Conservation (phyloP, 352 stramenopile genomes). For the Achlya hypogyna region DNA sequence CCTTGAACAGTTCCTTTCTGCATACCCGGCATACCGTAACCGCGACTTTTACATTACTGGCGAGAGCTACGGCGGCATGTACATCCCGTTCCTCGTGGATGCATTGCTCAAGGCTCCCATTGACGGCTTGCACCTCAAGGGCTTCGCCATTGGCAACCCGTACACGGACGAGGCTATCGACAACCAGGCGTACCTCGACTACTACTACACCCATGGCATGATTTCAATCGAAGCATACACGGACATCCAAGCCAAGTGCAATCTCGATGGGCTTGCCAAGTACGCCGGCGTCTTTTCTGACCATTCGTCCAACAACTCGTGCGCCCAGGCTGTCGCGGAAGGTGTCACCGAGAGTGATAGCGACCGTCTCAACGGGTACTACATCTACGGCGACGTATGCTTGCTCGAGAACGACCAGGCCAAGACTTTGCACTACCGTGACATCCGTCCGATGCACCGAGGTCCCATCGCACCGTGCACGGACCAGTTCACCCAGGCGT, state of each 20-base stretch:
- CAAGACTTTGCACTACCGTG: constrained; percentile 27
- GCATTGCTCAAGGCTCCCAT: constrained; percentile 45
- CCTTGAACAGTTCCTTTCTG: constrained; percentile 57
- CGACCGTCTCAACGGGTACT: constrained; percentile 50
- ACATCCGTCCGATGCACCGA: constrained; percentile 27
- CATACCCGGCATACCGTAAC: constrained; percentile 54
- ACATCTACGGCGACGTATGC: constrained; percentile 65
- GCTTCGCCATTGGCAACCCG: constrained; percentile 60
- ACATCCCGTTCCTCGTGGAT: constrained; percentile 74
- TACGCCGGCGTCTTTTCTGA: constrained; percentile 32
- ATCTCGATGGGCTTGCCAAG: constrained; percentile 30
- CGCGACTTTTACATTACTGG: constrained; percentile 77
- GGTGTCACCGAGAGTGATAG: constrained; percentile 32
- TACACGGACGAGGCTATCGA: constrained; percentile 32
- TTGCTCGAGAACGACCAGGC: constrained; percentile 44
- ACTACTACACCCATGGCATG: constrained; percentile 66
- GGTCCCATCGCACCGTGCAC: constrained; percentile 46
- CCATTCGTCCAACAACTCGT: constrained; percentile 34
- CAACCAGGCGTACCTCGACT: constrained; percentile 19
- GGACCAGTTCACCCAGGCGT: constrained; percentile 38
- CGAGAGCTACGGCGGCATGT: constrained; percentile 83
- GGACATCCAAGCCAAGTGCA: constrained; percentile 39
- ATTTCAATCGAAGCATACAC: constrained; percentile 55
- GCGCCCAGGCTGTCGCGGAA: constrained; percentile 35
- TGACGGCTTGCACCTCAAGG: constrained; percentile 39